Conservation (phyloP, 257 asterid species). For the Salvia hispanica region DNA sequence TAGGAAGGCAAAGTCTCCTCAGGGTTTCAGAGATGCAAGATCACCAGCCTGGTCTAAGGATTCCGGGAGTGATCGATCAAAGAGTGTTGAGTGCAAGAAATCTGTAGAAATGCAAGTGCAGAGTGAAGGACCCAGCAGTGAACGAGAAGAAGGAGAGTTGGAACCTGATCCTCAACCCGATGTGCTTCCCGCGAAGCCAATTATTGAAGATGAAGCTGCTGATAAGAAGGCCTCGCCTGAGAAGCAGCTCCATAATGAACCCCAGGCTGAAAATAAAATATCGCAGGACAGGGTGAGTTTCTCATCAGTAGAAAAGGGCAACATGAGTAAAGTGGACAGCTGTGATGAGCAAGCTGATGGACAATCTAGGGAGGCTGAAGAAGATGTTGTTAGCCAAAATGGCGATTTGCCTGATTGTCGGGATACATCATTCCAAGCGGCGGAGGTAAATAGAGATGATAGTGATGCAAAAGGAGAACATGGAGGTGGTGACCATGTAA, state of each 20-base stretch:
- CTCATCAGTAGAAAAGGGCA: conserved; percentile 40
- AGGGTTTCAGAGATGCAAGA: conserved; percentile 56
- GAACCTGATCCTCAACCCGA: conserved; percentile 81
- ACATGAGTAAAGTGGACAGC: conserved; percentile 35
- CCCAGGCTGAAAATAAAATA: conserved; percentile 33
- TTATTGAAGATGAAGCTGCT: conserved; percentile 47
- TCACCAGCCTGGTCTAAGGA: conserved; percentile 97
- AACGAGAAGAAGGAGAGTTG: conserved; percentile 95
- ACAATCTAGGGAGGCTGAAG: conserved; percentile 39
- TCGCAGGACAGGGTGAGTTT: conserved; percentile 34
- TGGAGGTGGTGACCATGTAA: conserved; percentile 40
- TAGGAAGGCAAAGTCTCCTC: conserved; percentile 68
- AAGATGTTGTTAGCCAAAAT: conserved; percentile 32
- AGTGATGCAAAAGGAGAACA: conserved; percentile 40
- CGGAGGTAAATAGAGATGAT: conserved; percentile 38
- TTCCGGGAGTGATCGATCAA: conserved; percentile 88
- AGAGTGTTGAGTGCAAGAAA: conserved; percentile 75
- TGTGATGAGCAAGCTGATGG: conserved; percentile 45
- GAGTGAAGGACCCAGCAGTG: conserved; percentile 68
- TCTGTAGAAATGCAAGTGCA: conserved; percentile 64
- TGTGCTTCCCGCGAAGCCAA: conserved; percentile 40
- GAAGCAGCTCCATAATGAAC: conserved; percentile 40
- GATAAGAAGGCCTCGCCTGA: conserved; percentile 38
- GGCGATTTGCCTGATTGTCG: conserved; percentile 43
- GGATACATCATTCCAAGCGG: conserved; percentile 38